These are phyloP conservation scores for Rhynchospora pubera DNA, from an alignment of 176 grass and related monocot species.

Conservation along the genomic window DNA sequence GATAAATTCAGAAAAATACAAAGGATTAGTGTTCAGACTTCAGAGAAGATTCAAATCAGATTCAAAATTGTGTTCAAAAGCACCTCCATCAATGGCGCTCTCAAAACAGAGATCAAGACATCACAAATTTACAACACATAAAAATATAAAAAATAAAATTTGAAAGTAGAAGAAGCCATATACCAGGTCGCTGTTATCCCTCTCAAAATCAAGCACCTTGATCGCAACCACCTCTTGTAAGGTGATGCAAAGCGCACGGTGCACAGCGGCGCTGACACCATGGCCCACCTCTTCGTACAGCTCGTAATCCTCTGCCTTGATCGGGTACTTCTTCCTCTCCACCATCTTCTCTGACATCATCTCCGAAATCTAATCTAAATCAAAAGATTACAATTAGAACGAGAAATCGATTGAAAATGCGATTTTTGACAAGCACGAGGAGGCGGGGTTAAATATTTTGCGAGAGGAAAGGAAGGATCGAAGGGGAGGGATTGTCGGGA, in stretches of 20 bases:
- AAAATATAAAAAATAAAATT: neutral
- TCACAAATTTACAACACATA: neutral
- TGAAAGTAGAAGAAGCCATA: neutral
- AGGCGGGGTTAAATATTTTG: neutral
- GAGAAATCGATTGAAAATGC: neutral
- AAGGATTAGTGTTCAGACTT: neutral
- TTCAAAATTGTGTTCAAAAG: neutral
- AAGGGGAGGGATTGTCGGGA: constrained; percentile 20
- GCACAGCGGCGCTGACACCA: constrained; percentile 76
- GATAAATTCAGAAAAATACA: neutral
- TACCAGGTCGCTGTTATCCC: constrained; percentile 88
- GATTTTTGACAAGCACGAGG: neutral
- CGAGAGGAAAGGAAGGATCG: constrained; percentile 6
- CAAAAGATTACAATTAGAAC: neutral
- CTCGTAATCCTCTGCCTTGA: constrained; percentile 74
- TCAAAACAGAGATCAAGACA: neutral
- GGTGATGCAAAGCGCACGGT: constrained; percentile 63
- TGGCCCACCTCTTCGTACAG: constrained; percentile 79
- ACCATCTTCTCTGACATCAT: constrained; percentile 7
- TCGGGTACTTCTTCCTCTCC: constrained; percentile 76
- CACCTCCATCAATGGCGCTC: neutral
- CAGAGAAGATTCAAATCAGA: neutral
- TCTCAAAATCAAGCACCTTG: constrained; percentile 94
- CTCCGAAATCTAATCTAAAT: neutral
- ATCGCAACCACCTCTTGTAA: constrained; percentile 66